These are phyloP conservation scores for Pythium sp. DNA, from an alignment of 352 stramenopile genomes.

Conservation along the genomic window DNA sequence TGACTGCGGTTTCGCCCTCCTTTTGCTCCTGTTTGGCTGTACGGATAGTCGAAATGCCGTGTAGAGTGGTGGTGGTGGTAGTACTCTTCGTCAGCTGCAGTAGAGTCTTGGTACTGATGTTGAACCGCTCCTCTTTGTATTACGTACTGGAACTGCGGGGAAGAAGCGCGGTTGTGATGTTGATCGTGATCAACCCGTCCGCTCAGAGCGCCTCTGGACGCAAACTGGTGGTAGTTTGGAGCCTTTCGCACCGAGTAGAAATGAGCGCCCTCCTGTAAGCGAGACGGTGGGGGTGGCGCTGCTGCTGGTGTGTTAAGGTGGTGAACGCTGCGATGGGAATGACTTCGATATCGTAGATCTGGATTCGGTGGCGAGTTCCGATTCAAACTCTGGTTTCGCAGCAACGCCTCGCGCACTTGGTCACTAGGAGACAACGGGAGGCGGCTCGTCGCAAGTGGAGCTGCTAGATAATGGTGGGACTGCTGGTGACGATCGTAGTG, in stretches of 20 bases:
- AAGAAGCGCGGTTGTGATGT: neutral
- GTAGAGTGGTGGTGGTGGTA: neutral
- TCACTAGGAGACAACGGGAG: constrained; percentile 49
- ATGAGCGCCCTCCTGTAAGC: constrained; percentile 3
- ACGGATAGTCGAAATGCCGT: neutral
- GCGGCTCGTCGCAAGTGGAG: constrained; percentile 13
- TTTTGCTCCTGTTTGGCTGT: neutral
- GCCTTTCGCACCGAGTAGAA: constrained; percentile 39
- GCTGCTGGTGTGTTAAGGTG: constrained; percentile 10
- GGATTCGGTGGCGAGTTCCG: neutral
- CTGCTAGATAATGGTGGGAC: neutral
- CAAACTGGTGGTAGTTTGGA: neutral
- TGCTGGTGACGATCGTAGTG: constrained; percentile 4
- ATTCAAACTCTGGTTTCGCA: constrained; percentile 27
- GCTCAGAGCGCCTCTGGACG: constrained; percentile 25
- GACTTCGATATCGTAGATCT: constrained; percentile 2
- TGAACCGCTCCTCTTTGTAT: neutral
- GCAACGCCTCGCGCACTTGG: constrained; percentile 50
- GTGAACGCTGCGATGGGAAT: neutral
- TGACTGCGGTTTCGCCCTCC: constrained; percentile 10
- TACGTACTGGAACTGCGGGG: neutral
- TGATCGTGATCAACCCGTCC: constrained; percentile 37
- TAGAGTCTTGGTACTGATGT: neutral
- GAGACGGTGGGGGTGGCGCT: neutral
- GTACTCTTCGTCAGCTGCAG: neutral